These are phyloP conservation scores for Hemisphaericaspora xylanilytica DNA, from an alignment of 1,139 yeast genomes.

Conservation along the genomic window DNA sequence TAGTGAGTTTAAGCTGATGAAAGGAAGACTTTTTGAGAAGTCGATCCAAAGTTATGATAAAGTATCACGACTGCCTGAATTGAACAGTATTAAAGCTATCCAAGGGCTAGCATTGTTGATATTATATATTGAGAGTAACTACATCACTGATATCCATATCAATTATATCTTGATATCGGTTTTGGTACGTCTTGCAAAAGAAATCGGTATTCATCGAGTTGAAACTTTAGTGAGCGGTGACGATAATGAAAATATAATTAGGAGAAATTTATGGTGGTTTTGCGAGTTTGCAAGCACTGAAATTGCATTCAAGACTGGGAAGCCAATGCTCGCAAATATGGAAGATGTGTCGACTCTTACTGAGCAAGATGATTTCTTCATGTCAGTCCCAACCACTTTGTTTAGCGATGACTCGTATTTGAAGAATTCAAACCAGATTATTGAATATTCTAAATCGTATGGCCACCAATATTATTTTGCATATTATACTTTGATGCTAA, in stretches of 20 bases:
- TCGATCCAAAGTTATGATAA: slow-evolving; percentile 22
- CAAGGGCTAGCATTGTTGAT: slow-evolving; percentile 25
- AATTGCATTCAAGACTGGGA: slow-evolving; percentile 23
- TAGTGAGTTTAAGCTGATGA: slow-evolving; percentile 7
- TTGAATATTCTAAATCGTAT: slow-evolving; percentile 5
- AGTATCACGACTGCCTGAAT: slow-evolving; percentile 15
- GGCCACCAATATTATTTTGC: slow-evolving; percentile 15
- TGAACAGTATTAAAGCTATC: slow-evolving; percentile 22
- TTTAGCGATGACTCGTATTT: slow-evolving; percentile 9
- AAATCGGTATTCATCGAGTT: slow-evolving; percentile 20
- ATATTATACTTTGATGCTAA: slow-evolving; percentile 17
- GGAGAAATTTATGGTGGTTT: slow-evolving; percentile 23
- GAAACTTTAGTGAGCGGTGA: slow-evolving; percentile 13
- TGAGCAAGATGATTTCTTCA: slow-evolving; percentile 15
- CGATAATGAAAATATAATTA: slow-evolving; percentile 12
- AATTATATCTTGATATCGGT: slow-evolving; percentile 20
- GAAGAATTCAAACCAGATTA: slow-evolving; percentile 8
- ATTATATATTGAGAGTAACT: slow-evolving; percentile 23
- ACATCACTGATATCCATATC: slow-evolving; percentile 23
- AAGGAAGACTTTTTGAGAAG: slow-evolving; percentile 16
- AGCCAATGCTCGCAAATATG: slow-evolving; percentile 15
- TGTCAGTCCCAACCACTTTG: slow-evolving; percentile 13
- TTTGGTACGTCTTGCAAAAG: slow-evolving; percentile 23
- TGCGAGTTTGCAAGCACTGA: slow-evolving; percentile 23
- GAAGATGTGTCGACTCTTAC: slow-evolving; percentile 21